Evolutionary conservation across 176 grass and related monocot genomes (phyloP).

Genomic region (Carex cristatella): DNA sequence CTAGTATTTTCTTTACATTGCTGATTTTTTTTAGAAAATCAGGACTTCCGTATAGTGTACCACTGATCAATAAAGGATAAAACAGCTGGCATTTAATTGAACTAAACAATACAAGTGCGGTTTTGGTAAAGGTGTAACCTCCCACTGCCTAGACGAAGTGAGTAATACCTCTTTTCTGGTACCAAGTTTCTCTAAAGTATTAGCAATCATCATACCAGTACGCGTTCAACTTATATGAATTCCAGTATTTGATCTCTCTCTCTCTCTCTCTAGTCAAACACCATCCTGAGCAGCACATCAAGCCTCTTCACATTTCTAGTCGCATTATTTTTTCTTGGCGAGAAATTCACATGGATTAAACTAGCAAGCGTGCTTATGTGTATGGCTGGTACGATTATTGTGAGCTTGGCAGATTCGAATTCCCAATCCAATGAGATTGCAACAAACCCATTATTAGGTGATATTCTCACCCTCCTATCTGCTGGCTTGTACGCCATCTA

Average conservation of each 20-base stretch:
- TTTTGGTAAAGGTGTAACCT: background rate
- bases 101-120: background rate
- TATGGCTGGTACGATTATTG: slow-evolving; percentile 93
- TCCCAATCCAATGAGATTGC: slow-evolving; percentile 47
- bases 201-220: background rate
- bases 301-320: slow-evolving; percentile 99
- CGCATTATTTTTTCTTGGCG: slow-evolving; percentile 75
- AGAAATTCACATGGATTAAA: slow-evolving; percentile 92
- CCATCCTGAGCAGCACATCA: slow-evolving; percentile 89
- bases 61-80: background rate
- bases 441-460: slow-evolving; percentile 78
- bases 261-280: slow-evolving; percentile 74
- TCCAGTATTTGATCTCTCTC: background rate
- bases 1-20: background rate
- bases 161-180: background rate
- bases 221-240: background rate
- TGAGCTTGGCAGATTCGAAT: slow-evolving; percentile 79
- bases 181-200: background rate
- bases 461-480: slow-evolving; percentile 77
- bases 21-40: background rate
- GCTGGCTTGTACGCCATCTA: slow-evolving; percentile 84
- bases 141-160: background rate
- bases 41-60: background rate
- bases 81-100: background rate
- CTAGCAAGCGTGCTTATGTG: slow-evolving; percentile 87